Base-by-base conservation (phyloP, 192 early-diverging fungal species). In the Kickxella alabastrina region DNA sequence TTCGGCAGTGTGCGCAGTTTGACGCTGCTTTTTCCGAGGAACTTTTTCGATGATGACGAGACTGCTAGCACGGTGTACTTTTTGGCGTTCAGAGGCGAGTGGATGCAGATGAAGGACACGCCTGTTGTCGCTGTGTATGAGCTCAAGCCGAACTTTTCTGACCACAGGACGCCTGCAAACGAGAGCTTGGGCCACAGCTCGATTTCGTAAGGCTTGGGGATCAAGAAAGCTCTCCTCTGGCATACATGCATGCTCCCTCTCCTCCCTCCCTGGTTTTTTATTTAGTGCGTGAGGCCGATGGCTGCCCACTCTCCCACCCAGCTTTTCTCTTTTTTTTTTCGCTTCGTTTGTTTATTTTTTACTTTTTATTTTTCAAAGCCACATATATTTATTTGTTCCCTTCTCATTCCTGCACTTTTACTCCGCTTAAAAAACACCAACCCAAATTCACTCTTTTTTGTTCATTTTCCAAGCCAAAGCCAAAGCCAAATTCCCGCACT, bases 61-160 rank as follows among this genome's bases (percentile, higher is more conserved):
- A n/a, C n/a, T n/a, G 73, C 65, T 32, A 40, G 26, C 35, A 43
- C 23, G 28, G 80, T 98, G 28, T 71, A 62, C 14, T 98, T 85
- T 54, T 73, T 98, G 68, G 92, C 90, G 10, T 82, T 98, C 57
- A 90, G 92, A 49, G 96, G 96, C 31, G 95, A 95, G 55, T 93
- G 84, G 81, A 85, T 81, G 44, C 80, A 84, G 82, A 62, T 87
- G 37, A 82, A 79, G 37, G 78, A 80, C 10, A 78, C 81, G 52
- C 85, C 86, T 1, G 80, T 90, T 26, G 79, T 87, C 49, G 85
- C 87, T 2, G 51, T 87, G 5, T 90, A 90, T 43, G 87, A 90
- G 64, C 62, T 83, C 28, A 82, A 80, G 40, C 83, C 87, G 7
- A 86, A 85, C 53, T 80, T 78, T 10, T 82, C 84, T 0, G 87